A percentile compares a stretch with the other conserved stretches of the same genome.
Evolutionary conservation across 306 rosid species (phyloP).

Genomic region (Cucurbita pepo): DNA sequence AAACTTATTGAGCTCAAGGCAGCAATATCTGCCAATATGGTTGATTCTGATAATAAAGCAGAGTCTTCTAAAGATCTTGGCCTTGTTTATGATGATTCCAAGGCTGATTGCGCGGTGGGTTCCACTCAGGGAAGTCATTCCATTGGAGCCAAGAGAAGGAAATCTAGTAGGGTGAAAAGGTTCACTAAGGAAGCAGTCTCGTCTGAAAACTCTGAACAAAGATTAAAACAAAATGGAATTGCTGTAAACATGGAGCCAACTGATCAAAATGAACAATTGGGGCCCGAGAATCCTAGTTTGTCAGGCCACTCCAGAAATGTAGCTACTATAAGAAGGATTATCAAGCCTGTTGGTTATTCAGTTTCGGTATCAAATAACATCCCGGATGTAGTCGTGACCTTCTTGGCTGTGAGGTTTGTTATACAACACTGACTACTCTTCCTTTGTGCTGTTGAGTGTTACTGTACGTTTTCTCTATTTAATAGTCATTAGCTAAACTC

Average conservation of each 20-base stretch:
- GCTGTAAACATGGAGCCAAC: constrained; percentile 11
- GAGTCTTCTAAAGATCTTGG: constrained; percentile 16
- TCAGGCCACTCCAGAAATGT: constrained; percentile 23
- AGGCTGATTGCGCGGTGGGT: constrained; percentile 17
- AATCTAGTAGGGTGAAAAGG: constrained; percentile 75
- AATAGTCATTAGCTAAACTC: not conserved
- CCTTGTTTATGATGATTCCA: constrained; percentile 18
- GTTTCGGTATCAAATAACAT: constrained; percentile 35
- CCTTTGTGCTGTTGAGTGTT: not conserved
- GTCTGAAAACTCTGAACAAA: constrained; percentile 8
- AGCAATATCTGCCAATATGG: constrained; percentile 18
- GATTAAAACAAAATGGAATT: constrained; percentile 21
- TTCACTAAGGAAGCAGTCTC: constrained; percentile 33
- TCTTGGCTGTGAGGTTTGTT: constrained; percentile 64
- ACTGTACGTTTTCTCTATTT: not conserved
- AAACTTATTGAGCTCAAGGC: constrained; percentile 59
- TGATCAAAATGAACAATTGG: constrained; percentile 5
- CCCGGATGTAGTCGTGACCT: constrained; percentile 51
- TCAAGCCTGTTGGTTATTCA: constrained; percentile 63
- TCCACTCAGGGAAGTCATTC: constrained; percentile 27
- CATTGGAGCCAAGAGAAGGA: constrained; percentile 75
- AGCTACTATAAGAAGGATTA: constrained; percentile 45
- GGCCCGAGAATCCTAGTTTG: constrained; percentile 11
- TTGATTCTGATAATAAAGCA: constrained; percentile 27
- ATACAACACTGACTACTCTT: not conserved